Percentiles rank a stretch among this genome's conserved stretches.
phyloP scores from a whole-genome alignment of 169 alveolate species.

The Eimeria praecox region DNA sequence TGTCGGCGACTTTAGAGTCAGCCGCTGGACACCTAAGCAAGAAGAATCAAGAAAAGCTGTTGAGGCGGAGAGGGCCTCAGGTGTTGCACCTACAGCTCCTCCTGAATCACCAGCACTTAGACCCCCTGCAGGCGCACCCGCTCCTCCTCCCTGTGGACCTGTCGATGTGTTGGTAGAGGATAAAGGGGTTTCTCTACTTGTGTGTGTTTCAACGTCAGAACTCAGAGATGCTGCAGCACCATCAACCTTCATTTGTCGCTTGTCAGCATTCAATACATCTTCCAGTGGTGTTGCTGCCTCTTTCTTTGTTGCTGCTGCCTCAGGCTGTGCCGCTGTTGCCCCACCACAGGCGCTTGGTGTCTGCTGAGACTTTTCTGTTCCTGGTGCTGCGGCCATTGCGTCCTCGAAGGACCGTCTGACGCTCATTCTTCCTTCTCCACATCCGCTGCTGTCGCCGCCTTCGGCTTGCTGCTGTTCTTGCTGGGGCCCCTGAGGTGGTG shows the following conservation, averaged over 20 bases:
- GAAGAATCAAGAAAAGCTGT: conserved; percentile 51
- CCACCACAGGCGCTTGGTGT: background rate
- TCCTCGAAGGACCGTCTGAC: conserved; percentile 34
- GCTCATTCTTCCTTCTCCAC: background rate
- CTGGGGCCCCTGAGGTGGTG: background rate
- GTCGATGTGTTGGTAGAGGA: background rate
- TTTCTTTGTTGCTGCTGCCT: background rate
- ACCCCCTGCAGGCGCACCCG: background rate
- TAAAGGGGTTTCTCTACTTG: background rate
- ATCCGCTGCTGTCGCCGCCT: background rate
- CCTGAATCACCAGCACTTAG: background rate
- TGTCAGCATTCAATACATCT: background rate
- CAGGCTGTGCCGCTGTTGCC: background rate
- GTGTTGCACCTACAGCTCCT: background rate
- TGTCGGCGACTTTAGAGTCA: conserved; percentile 64
- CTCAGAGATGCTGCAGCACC: background rate
- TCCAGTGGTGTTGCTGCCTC: conserved; percentile 5
- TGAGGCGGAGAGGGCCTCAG: background rate
- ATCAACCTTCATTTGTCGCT: background rate
- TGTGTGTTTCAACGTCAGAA: background rate
- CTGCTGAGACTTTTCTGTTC: background rate
- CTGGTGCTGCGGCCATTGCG: conserved; percentile 7
- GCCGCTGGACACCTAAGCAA: conserved; percentile 66
- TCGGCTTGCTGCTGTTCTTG: background rate
- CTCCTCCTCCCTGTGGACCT: background rate